phyloP scores from a whole-genome alignment of 2,329 filamentous ascomycete species.

The Exophiala phaeomuriformis region DNA sequence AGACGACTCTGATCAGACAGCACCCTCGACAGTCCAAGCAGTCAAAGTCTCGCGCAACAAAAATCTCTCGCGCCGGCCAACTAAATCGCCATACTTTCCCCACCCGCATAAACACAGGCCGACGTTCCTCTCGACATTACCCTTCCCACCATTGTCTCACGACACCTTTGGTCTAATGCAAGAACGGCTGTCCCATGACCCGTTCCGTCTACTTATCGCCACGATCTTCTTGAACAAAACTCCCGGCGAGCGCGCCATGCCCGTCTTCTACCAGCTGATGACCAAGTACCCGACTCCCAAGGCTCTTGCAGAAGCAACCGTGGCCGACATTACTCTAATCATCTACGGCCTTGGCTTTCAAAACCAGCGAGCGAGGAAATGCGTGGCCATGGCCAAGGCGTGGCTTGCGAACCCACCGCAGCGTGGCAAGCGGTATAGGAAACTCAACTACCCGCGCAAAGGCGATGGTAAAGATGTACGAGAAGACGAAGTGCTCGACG shows the following conservation, averaged over 20 bases:
- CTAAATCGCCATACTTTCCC: slow-evolving; percentile 40
- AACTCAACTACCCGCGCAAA: slow-evolving; percentile 48
- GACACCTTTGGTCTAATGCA: slow-evolving; percentile 71
- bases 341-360: slow-evolving; percentile 67
- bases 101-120: slow-evolving; percentile 25
- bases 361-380: slow-evolving; percentile 56
- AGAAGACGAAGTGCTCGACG: slow-evolving; percentile 42
- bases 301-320: slow-evolving; percentile 52
- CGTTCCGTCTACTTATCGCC: slow-evolving; percentile 74
- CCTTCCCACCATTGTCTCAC: slow-evolving; percentile 60
- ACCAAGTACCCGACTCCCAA: slow-evolving; percentile 59
- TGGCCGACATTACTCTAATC: slow-evolving; percentile 52
- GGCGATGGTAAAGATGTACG: slow-evolving; percentile 45
- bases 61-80: slow-evolving; percentile 1
- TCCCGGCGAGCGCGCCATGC: slow-evolving; percentile 64
- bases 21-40: slow-evolving; percentile 8
- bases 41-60: slow-evolving; percentile 15
- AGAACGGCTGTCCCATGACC: slow-evolving; percentile 65
- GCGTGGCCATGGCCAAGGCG: slow-evolving; percentile 61
- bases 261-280: slow-evolving; percentile 64
- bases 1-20: neutral
- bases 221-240: slow-evolving; percentile 82
- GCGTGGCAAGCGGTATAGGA: slow-evolving; percentile 51
- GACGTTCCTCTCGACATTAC: slow-evolving; percentile 40
- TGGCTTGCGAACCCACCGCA: slow-evolving; percentile 61